Evolutionary conservation across 78 protist genomes (phyloP).

Genomic region (Dictyostelium intermedium): DNA sequence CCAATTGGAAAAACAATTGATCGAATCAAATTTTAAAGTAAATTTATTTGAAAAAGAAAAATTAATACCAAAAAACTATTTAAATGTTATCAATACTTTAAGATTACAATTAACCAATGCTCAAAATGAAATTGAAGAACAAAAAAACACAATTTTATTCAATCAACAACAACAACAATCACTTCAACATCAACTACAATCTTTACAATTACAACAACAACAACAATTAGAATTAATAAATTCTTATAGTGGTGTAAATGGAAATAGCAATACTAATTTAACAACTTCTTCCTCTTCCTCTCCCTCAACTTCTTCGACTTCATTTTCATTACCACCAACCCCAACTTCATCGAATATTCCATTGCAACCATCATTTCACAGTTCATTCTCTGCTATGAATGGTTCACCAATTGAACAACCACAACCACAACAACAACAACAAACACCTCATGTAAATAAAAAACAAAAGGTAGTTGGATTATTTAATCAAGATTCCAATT

Average conservation of each 20-base stretch:
- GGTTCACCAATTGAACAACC: not conserved
- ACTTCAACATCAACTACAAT: not conserved
- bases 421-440: not conserved
- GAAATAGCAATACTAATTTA: not conserved
- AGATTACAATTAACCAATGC: slow-evolving; percentile 4
- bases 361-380: slow-evolving; percentile 2
- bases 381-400: not conserved
- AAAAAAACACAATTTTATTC: not conserved
- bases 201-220: slow-evolving; percentile 9
- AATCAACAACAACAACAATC: not conserved
- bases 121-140: not conserved
- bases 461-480: not conserved
- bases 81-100: not conserved
- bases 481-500: not conserved
- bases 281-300: not conserved
- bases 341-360: not conserved
- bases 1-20: slow-evolving; percentile 6
- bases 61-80: slow-evolving; percentile 3
- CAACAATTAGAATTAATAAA: not conserved
- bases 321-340: not conserved
- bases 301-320: not conserved
- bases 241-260: not conserved
- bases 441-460: not conserved
- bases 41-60: slow-evolving; percentile 22
- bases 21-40: not conserved